These are phyloP conservation scores for Fabrea salina DNA, from an alignment of 169 alveolate genomes.

Conservation along the genomic window DNA sequence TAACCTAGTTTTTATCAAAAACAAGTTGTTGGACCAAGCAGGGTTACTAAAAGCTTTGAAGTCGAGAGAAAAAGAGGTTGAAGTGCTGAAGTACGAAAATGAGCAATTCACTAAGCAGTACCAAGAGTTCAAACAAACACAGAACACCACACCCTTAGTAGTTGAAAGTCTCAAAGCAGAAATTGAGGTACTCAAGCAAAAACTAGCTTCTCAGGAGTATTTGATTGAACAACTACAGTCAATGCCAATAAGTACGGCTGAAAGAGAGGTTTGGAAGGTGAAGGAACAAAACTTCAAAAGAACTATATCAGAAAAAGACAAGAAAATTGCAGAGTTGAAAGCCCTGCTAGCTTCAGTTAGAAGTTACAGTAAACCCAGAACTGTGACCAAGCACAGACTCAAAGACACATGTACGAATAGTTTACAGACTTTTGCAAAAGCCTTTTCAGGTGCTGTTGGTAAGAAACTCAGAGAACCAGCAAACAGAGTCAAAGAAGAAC, in stretches of 20 bases:
- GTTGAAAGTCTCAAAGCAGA: background rate
- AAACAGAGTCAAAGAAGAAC: no score
- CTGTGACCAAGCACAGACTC: no score
- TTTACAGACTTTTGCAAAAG: no score
- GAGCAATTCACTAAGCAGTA: background rate
- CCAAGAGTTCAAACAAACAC: background rate
- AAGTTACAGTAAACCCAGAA: background rate
- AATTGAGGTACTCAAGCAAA: background rate
- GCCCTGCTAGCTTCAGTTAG: background rate
- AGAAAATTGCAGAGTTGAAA: background rate
- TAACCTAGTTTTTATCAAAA: background rate
- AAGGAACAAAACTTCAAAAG: background rate
- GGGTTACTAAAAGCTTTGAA: background rate
- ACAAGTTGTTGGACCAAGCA: conserved; percentile 14
- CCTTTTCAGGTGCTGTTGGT: no score
- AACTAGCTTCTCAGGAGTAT: background rate
- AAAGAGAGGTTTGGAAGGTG: background rate
- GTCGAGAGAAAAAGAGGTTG: background rate
- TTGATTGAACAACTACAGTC: background rate
- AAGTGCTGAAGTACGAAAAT: conserved; percentile 1
- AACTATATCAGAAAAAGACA: background rate
- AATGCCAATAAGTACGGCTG: background rate
- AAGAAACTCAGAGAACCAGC: no score
- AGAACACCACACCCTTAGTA: background rate
- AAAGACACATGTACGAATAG: no score